Evolutionary conservation across 208 protist genomes (phyloP), one percentile per base, ranked within the genome.

Genomic region (Acanthamoeba triangularis): DNA sequence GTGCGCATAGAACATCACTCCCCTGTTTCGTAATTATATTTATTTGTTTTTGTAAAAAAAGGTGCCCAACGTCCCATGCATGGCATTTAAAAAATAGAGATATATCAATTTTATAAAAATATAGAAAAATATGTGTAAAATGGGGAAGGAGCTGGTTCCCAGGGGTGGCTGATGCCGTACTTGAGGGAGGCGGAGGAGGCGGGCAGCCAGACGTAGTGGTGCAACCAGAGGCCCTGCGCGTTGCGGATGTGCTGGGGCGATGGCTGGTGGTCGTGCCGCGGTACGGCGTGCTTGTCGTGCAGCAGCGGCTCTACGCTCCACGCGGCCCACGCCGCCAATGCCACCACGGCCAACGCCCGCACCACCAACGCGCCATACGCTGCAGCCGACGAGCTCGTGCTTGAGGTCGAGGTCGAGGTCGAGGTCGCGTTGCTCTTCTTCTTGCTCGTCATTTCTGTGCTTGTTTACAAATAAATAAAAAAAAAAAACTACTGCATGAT

Each of bases 191-290:
- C 25, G 1, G 23, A 37, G n/a, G 78, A 35, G 78, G 20, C 37
- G 30, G 76, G 78, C n/a, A 88, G n/a, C 78, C 78, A 88, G 44
- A 44, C 20, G 30, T 63, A 49, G 54, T 91, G 37, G 23, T 63
- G 56, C 54, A 91, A 56, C 85, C 85, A 91, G 20, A 91, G 47
- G 85, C 85, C 85, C 54, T 72, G 47, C 23, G 28, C 85, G 85
- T 91, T 91, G 61, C 54, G 54, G 4, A 91, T n/a, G n/a, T 35
- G 47, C 16, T 85, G 13, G 25, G 78, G 78, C 23, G 37, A 59
- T 8, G 44, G 78, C 25, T 28, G 78, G 11, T n/a, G 14, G 25
- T 49, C 0, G 47, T 85, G 78, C 4, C 78, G 78, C 25, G 20
- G 16, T 3, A 59, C 35, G 23, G 13, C 78, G 44, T 85, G 78